phyloP scores from a whole-genome alignment of 2,329 filamentous ascomycete species.

The Calonectria pseudoturangicola region DNA sequence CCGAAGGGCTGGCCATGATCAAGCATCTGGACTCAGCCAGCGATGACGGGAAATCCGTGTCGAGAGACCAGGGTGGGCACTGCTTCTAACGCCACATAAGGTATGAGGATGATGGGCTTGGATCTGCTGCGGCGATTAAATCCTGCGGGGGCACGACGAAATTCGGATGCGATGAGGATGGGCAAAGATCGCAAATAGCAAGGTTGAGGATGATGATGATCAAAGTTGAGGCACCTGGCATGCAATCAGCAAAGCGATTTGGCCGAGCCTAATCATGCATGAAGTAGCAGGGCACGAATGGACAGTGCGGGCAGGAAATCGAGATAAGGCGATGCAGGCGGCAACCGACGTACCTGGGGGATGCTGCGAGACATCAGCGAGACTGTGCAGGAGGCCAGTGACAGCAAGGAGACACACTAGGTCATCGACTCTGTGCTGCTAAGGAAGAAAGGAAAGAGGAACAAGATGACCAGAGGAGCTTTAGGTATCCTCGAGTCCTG shows the following conservation, averaged over 20 bases:
- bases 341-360: conserved; percentile 31
- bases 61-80: conserved; percentile 34
- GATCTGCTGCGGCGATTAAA: conserved; percentile 19
- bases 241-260: conserved; percentile 53
- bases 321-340: conserved; percentile 32
- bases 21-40: conserved; percentile 47
- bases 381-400: neutral
- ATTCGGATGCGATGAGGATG: neutral
- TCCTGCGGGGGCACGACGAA: neutral
- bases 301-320: conserved; percentile 35
- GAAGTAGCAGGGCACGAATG: conserved; percentile 40
- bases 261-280: conserved; percentile 51
- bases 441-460: neutral
- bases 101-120: neutral
- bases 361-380: conserved; percentile 14
- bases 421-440: neutral
- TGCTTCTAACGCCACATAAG: conserved; percentile 43
- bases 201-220: conserved; percentile 44
- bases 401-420: neutral
- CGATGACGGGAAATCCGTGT: conserved; percentile 27
- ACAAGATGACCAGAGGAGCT: neutral
- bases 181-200: conserved; percentile 27
- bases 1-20: conserved; percentile 54
- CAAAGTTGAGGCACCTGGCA: conserved; percentile 42
- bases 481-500: conserved; percentile 30